Evolutionary conservation across 2,329 filamentous ascomycete genomes (phyloP), one percentile per base, ranked within the genome.

Genomic region (Penicillium capsulatum): DNA sequence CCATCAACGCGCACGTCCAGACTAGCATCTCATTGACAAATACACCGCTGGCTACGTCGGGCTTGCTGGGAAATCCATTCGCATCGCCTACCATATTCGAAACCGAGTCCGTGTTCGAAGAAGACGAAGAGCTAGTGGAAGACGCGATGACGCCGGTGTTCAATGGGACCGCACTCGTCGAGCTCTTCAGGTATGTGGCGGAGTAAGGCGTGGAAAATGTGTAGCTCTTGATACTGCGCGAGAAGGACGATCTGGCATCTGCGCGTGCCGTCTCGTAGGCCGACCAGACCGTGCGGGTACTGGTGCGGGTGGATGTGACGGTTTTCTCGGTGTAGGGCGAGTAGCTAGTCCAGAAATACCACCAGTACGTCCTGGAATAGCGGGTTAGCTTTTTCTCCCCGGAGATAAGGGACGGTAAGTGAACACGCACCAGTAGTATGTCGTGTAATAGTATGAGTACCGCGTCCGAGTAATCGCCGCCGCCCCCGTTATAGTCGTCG

Each of bases 291-390:
- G 48, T 48, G 1, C 19, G 37, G 1, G 46, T 53, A 4, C 40
- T 51, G 8, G 42, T 50, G 2, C 11, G 22, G 2, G 48, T 53
- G 1, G 48, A 51, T 6, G 50, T 53, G 7, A 53, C 48, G 1
- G 46, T 50, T 28, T 27, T 30, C 10, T 40, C 40, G 1, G 44
- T 51, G 24, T 53, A 53, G 3, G 50, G 48, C 0, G 40, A 17
- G 26, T 28, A 41, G n/a, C 46, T 48, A 11, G 50, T 53, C 50
- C 50, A 53, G 38, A 44, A 51, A 13, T 51, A 53, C 30, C 36
- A 48, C 37, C 40, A 53, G 10, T 46, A 53, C 16, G 46, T 43
- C 50, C 50, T 53, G 24, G 11, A 30, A 4, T n/a, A 19, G 10
- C 4, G 6, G 8, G 9, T 16, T 7, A 20, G 3, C 9, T 11